Percentiles rank a stretch among this genome's conserved stretches.
phyloP scores from a whole-genome alignment of 441 rosid genomes.

The Gossypium laxum region DNA sequence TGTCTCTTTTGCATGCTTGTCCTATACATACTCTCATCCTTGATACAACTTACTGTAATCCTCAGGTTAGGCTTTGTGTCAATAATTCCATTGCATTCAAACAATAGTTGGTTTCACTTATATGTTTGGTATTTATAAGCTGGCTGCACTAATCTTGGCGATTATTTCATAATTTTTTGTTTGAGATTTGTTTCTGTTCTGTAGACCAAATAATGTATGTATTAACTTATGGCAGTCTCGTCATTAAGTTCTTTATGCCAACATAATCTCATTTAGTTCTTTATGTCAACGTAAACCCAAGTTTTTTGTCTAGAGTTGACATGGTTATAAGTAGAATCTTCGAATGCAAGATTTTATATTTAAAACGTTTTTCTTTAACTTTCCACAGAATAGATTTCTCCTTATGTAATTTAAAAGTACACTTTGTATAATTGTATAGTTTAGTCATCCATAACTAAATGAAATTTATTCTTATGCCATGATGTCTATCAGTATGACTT shows the following conservation, averaged over 20 bases:
- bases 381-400: not conserved
- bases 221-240: not conserved
- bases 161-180: not conserved
- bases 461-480: constrained; percentile 4
- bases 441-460: not conserved
- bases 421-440: not conserved
- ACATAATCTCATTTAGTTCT: not conserved
- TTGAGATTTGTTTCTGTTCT: not conserved
- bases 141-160: not conserved
- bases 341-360: not conserved
- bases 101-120: not conserved
- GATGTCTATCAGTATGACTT: constrained; percentile 65
- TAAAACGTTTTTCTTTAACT: not conserved
- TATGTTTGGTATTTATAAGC: not conserved
- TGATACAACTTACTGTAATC: constrained; percentile 85
- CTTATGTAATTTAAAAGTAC: not conserved
- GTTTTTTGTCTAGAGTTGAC: not conserved
- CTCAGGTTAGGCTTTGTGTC: constrained; percentile 46
- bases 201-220: not conserved
- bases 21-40: constrained; percentile 68
- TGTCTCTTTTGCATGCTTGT: constrained; percentile 28
- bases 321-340: not conserved
- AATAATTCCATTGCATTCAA: not conserved
- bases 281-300: not conserved
- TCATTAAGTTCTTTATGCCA: not conserved